Evolutionary conservation across 2,329 filamentous ascomycete species (phyloP).

Genomic region (Fusarium sp.): DNA sequence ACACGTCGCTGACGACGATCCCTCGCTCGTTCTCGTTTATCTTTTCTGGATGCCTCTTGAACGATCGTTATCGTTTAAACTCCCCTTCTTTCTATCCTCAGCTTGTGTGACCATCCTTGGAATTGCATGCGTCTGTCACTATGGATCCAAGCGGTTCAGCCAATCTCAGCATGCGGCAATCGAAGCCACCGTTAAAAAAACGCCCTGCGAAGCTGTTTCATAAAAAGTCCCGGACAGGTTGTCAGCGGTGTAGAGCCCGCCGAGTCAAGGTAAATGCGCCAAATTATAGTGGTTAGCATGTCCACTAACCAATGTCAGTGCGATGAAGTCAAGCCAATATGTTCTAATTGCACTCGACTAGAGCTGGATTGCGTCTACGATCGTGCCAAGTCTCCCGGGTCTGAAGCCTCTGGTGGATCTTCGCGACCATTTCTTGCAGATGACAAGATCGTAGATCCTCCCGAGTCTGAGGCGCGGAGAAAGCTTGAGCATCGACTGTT

Average conservation of each 20-base stretch:
- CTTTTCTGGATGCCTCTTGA: not conserved
- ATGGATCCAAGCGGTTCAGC: not conserved
- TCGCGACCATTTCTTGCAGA: not conserved
- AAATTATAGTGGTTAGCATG: not conserved
- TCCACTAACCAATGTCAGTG: constrained; percentile 14
- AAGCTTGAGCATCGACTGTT: constrained; percentile 35
- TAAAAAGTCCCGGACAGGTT: constrained; percentile 41
- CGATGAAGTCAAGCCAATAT: constrained; percentile 38
- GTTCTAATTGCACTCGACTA: constrained; percentile 34
- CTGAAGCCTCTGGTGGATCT: not conserved
- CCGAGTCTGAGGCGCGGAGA: constrained; percentile 33
- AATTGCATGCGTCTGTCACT: not conserved
- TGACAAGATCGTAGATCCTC: not conserved
- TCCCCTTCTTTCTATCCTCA: too few species aligned
- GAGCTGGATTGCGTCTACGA: constrained; percentile 33
- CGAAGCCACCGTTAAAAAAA: not conserved
- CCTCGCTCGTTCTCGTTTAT: constrained; percentile 6
- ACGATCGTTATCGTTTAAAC: constrained; percentile 8
- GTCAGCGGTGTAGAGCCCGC: constrained; percentile 37
- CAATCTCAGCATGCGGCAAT: not conserved
- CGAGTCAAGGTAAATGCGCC: constrained; percentile 33
- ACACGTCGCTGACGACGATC: not conserved
- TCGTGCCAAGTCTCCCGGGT: constrained; percentile 1
- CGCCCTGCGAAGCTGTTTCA: constrained; percentile 38
- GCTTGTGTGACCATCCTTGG: not conserved